A percentile compares a stretch with the other conserved stretches of the same genome.
Conservation (phyloP, 495 filamentous ascomycete genomes). For the Xylaria sp. region DNA sequence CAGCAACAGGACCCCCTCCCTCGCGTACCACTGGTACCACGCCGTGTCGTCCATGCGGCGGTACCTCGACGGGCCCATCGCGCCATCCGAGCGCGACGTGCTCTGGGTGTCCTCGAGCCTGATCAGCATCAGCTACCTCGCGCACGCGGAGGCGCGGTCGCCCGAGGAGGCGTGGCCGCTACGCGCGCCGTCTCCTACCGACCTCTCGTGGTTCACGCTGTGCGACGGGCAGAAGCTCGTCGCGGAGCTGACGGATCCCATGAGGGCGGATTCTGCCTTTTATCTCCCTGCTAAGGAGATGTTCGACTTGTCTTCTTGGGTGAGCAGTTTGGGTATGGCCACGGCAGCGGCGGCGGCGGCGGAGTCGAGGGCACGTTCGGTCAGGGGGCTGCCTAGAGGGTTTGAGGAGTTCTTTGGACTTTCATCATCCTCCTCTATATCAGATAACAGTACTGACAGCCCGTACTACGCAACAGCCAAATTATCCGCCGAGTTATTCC, state of each 20-base stretch:
- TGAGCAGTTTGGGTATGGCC: background rate
- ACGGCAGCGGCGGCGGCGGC: too few species aligned
- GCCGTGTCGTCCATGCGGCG: conserved; percentile 47
- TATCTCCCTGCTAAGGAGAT: conserved; percentile 15
- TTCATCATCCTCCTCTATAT: background rate
- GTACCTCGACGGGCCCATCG: conserved; percentile 41
- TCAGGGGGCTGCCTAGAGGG: background rate
- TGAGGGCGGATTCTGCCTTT: conserved; percentile 26
- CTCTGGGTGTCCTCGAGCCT: conserved; percentile 49
- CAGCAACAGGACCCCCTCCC: conserved; percentile 15
- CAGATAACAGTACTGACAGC: background rate
- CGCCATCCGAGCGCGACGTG: conserved; percentile 42
- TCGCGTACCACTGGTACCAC: conserved; percentile 45
- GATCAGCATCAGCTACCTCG: conserved; percentile 43
- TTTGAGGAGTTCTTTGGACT: conserved; percentile 14
- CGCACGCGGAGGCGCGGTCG: conserved; percentile 40
- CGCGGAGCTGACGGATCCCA: conserved; percentile 34
- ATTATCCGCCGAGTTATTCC: conserved; percentile 34
- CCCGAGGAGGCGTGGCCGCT: conserved; percentile 48
- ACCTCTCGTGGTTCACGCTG: conserved; percentile 47
- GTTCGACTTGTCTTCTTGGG: background rate
- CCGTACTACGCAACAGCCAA: conserved; percentile 26
- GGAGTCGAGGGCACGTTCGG: background rate
- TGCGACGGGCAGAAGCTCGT: conserved; percentile 37
- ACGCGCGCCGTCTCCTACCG: conserved; percentile 32